phyloP scores from a whole-genome alignment of 2,329 filamentous ascomycete genomes.

The Epichloe gansuensis region DNA sequence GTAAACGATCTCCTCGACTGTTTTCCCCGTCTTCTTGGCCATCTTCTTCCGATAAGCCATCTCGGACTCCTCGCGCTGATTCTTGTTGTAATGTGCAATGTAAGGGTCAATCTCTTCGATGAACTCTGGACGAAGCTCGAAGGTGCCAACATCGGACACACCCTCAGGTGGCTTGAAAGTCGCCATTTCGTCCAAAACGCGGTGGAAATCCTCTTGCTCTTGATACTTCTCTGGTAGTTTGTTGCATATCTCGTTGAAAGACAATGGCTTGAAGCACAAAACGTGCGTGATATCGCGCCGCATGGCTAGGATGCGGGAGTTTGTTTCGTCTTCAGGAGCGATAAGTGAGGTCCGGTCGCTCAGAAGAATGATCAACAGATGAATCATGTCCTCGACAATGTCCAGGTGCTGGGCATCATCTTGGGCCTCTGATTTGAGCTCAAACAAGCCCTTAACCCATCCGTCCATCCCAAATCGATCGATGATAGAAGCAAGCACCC shows the following conservation, averaged over 20 bases:
- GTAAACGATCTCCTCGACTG: conserved; percentile 73
- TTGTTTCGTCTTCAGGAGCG: conserved; percentile 50
- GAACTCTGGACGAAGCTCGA: conserved; percentile 78
- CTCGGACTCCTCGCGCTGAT: conserved; percentile 92
- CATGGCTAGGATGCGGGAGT: conserved; percentile 57
- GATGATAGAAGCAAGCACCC: conserved; percentile 77
- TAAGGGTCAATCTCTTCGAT: conserved; percentile 89
- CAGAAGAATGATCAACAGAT: conserved; percentile 79
- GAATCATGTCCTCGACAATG: conserved; percentile 89
- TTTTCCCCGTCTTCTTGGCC: conserved; percentile 75
- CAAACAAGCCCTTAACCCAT: conserved; percentile 78
- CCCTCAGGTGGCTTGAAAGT: conserved; percentile 85
- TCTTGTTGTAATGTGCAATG: conserved; percentile 90
- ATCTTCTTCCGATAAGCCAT: conserved; percentile 76
- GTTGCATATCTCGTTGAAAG: conserved; percentile 79
- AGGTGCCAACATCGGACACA: conserved; percentile 82
- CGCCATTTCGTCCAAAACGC: conserved; percentile 75
- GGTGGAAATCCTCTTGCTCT: conserved; percentile 78
- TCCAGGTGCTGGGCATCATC: conserved; percentile 85
- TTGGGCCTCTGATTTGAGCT: conserved; percentile 56
- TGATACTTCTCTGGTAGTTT: conserved; percentile 82
- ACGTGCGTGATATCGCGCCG: conserved; percentile 86
- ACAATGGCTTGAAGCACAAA: conserved; percentile 89
- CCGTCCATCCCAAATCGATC: conserved; percentile 80
- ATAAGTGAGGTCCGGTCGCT: conserved; percentile 78